Base-by-base conservation (phyloP, 2,329 filamentous ascomycete genomes). In the Colletotrichum sansevieriae region DNA sequence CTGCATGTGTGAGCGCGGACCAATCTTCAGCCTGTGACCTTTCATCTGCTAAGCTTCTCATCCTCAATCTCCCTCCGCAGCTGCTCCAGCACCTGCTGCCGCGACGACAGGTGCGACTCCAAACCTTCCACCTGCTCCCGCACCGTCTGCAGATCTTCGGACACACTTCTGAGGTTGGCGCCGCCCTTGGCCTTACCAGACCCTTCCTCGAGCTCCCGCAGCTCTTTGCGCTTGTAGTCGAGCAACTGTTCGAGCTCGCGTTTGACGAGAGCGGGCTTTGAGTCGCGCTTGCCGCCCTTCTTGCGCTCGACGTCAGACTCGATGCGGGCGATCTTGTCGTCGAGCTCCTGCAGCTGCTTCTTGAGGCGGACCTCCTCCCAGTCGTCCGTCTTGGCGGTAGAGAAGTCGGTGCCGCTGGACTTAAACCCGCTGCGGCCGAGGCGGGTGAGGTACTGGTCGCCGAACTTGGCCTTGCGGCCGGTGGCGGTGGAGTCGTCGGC, bases 351-450 rank as follows among this genome's bases (percentile, higher is more conserved):
- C 37, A 99, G 88, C 80, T 98, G 94, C 78, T 96, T 95, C 85
- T 97, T 95, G 72, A 99, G 85, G 62, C 95, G 89, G 51, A 98
- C 96, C 80, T 98, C 96, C 80, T 99, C 96, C 94, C 96, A 98
- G 78, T 99, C 96, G 75, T 97, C 95, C 70, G 92, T 92, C 78
- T 94, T 93, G 71, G 93, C 92, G 43, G 88, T 86, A 67, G 90
- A 92, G 78, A 98, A 98, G 82, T 99, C 95, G 1, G 96, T 99
- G 29, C 96, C 96, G 46, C 91, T 85, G 9, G 92, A 88, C 76
- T 92, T 91, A 81, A 96, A 95, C 68, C 88, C 91, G 73, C 91
- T 90, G 76, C 95, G 92, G 60, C 96, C 96, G 44, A 99, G 86
- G 12, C 96, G 91, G 70, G 93, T 97, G 65, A 99, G 88, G 81